These are phyloP conservation scores for Fragaria vesca DNA, from an alignment of 306 rosid genomes.

Conservation along the genomic window DNA sequence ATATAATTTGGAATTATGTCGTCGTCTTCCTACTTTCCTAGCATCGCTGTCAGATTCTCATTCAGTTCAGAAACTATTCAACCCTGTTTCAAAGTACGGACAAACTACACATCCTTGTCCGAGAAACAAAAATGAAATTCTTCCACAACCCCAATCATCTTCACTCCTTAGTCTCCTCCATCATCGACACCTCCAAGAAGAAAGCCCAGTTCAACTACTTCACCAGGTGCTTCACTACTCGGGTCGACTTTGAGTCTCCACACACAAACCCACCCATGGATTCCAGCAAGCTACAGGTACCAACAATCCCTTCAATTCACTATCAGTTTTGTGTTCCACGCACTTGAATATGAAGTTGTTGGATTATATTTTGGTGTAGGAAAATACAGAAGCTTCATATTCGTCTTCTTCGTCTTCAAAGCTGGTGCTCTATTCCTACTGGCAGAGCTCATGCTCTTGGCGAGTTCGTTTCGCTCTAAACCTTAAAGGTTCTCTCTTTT, in stretches of 20 bases:
- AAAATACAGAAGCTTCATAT: neutral
- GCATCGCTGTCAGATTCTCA: neutral
- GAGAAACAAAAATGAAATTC: neutral
- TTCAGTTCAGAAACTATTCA: neutral
- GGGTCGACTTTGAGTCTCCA: neutral
- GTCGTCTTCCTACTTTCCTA: neutral
- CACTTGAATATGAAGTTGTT: neutral
- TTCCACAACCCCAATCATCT: neutral
- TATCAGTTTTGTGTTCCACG: neutral
- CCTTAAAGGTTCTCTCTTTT: conserved; percentile 39
- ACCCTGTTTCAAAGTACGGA: neutral
- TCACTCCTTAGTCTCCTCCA: neutral
- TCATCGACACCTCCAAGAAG: neutral
- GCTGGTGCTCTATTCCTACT: conserved; percentile 40
- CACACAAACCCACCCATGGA: neutral
- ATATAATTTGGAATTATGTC: neutral
- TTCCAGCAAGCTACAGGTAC: neutral
- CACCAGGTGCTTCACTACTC: conserved; percentile 2
- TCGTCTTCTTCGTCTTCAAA: neutral
- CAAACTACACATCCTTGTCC: neutral
- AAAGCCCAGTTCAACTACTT: neutral
- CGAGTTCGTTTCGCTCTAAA: conserved; percentile 50
- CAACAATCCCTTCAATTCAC: neutral
- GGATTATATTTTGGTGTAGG: neutral
- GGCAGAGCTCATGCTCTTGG: conserved; percentile 55